Evolutionary conservation across 2,329 filamentous ascomycete genomes (phyloP), one percentile per base, ranked within the genome.

Genomic region (Massarina eburnea): DNA sequence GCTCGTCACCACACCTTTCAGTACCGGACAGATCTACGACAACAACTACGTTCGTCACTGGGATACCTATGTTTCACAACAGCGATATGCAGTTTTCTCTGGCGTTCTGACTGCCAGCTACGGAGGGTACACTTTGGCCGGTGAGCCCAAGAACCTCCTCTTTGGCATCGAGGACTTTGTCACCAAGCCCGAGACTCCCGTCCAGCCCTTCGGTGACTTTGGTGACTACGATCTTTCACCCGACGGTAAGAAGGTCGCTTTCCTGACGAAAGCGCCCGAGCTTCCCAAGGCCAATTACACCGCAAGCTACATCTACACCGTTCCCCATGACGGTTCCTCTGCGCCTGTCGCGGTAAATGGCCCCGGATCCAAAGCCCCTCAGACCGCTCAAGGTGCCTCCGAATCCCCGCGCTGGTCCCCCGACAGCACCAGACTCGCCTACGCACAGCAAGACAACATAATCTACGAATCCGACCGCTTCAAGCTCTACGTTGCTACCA

Each of bases 31-130:
- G 59, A 78, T 90, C 19, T 94, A 94, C 65, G 81, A 83, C 22
- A 82, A 80, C 42, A 81, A 90, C 37, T 94, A 88, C 59, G 86
- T 89, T 24, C 82, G 89, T 18, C 88, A 95, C 62, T 95, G 89
- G 89, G 88, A 95, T 66, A 70, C 78, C 9, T 95, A 87, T 72
- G 76, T 84, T 30, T 82, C 80, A 1, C 79, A 83, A 29, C 84
- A 89, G 59, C 82, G 80, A 50, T 86, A 84, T 59, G 80, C 86
- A 2, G 76, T 96, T 19, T 94, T 88, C 76, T 88, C 88, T 33
- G 85, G 85, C 29, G 77, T 80, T 2, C 68, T 94, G 22, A 46
- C 52, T 18, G 52, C 52, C 57, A 44, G 68, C 58, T 51, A 67
- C 72, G 58, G 59, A 10, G 61, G 54, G 35, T 60, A 59, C 33